Evolutionary conservation across 1,139 yeast species (phyloP).

Genomic region (Kodamaea suecica): DNA sequence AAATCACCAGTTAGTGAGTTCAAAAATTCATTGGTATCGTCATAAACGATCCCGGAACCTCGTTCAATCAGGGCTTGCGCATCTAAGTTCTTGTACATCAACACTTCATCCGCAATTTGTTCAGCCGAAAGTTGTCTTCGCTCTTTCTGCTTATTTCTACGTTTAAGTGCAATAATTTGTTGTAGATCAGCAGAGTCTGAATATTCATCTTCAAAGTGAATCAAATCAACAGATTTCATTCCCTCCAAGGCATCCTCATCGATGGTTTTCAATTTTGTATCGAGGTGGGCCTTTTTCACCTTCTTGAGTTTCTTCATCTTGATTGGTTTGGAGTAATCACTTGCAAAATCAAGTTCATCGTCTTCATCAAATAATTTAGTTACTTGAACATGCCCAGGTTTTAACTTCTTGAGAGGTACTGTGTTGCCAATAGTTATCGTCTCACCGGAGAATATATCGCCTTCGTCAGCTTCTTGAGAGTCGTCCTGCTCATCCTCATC

Average conservation of each 20-base stretch:
- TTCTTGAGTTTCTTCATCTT: constrained; percentile 39
- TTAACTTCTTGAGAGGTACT: constrained; percentile 13
- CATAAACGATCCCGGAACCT: constrained; percentile 39
- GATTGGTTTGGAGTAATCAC: constrained; percentile 26
- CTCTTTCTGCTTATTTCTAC: constrained; percentile 38
- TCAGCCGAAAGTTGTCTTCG: constrained; percentile 34
- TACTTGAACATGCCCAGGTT: constrained; percentile 5
- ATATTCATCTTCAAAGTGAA: constrained; percentile 27
- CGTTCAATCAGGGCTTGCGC: constrained; percentile 28
- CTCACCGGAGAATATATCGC: constrained; percentile 12
- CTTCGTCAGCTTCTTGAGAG: constrained; percentile 14
- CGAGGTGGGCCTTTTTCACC: constrained; percentile 8
- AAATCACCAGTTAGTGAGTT: constrained; percentile 25
- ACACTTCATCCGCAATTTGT: constrained; percentile 47
- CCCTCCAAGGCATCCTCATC: constrained; percentile 24
- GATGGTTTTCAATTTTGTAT: background rate
- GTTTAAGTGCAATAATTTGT: constrained; percentile 33
- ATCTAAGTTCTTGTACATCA: constrained; percentile 27
- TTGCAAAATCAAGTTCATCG: constrained; percentile 17
- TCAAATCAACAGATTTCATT: constrained; percentile 21
- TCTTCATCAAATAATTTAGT: constrained; percentile 26
- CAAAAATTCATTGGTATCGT: constrained; percentile 61
- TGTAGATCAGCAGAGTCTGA: constrained; percentile 50
- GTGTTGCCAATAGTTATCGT: constrained; percentile 18
- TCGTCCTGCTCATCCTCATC: constrained; percentile 18